phyloP scores from a whole-genome alignment of 257 asterid species.

The Gardenia jasminoides region DNA sequence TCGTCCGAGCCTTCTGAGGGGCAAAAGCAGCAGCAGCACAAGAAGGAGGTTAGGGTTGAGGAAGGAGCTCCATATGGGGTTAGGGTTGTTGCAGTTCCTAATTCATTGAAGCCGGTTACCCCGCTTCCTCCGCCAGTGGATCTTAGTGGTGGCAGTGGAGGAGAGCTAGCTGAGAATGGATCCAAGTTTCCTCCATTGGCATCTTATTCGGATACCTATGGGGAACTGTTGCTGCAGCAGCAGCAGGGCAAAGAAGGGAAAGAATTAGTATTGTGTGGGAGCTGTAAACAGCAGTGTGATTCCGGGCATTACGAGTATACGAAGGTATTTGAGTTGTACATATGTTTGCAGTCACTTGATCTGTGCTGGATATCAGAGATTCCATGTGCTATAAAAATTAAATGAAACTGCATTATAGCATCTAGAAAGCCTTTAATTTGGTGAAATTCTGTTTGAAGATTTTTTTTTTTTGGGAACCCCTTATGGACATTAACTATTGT shows the following conservation, averaged over 20 bases:
- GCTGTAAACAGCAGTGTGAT: constrained; percentile 67
- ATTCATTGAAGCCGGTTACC: constrained; percentile 65
- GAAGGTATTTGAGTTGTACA: constrained; percentile 44
- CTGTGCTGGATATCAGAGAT: background rate
- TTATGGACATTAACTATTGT: too few relatives aligned
- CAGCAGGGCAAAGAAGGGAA: constrained; percentile 46
- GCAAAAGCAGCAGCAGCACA: constrained; percentile 7
- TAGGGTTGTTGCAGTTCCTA: constrained; percentile 87
- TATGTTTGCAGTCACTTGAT: background rate
- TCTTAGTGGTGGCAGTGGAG: constrained; percentile 44
- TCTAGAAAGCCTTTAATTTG: too few relatives aligned
- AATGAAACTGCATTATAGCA: too few relatives aligned
- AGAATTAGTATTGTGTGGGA: constrained; percentile 42
- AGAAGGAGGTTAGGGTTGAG: constrained; percentile 74
- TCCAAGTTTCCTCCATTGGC: constrained; percentile 69
- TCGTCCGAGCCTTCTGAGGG: background rate
- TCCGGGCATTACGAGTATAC: constrained; percentile 40
- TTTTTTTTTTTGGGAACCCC: too few relatives aligned
- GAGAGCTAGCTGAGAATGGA: constrained; percentile 53
- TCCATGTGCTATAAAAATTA: too few relatives aligned
- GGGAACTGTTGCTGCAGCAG: constrained; percentile 52
- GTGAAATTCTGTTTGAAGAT: too few relatives aligned
- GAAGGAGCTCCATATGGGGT: constrained; percentile 96
- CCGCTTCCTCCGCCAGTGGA: constrained; percentile 42
- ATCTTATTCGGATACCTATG: constrained; percentile 78